A percentile compares a stretch with the other conserved stretches of the same genome.
phyloP scores from a whole-genome alignment of 1,284 basidiomycete species.

The Ceratobasidium sp. region DNA sequence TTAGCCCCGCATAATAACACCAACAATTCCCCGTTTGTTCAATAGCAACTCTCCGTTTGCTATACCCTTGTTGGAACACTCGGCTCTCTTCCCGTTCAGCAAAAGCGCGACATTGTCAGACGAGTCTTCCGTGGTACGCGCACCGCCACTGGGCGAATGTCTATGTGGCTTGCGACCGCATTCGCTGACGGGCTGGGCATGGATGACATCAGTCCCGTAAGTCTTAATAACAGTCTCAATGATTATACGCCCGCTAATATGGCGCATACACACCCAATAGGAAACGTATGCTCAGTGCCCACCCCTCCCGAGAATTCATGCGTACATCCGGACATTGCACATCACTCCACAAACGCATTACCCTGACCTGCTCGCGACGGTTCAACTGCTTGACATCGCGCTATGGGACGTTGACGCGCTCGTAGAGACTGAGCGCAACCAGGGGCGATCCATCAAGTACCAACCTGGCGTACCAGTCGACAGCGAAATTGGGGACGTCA shows the following conservation, averaged over 20 bases:
- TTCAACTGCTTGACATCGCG: conserved; percentile 22
- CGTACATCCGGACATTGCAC: conserved; percentile 8
- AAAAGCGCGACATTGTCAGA: conserved; percentile 24
- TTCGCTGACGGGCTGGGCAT: conserved; percentile 14
- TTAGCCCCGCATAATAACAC: neutral
- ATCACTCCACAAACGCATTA: conserved; percentile 23
- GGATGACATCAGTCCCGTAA: conserved; percentile 2
- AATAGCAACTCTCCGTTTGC: conserved; percentile 20
- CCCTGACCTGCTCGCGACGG: conserved; percentile 3
- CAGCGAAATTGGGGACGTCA: conserved; percentile 15
- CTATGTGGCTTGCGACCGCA: conserved; percentile 26
- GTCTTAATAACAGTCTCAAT: neutral
- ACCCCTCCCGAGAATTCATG: neutral
- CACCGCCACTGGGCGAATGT: neutral
- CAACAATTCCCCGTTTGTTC: neutral
- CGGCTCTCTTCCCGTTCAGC: conserved; percentile 6
- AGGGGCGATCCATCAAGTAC: conserved; percentile 11
- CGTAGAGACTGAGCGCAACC: conserved; percentile 16
- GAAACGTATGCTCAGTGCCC: conserved; percentile 1
- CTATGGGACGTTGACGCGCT: conserved; percentile 32
- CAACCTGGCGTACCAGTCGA: conserved; percentile 16
- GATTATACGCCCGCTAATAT: too few relatives aligned
- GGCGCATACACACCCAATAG: neutral
- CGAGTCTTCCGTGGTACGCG: conserved; percentile 25
- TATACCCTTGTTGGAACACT: neutral